phyloP scores from a whole-genome alignment of 257 asterid genomes.

The Thymus mandschuricus region DNA sequence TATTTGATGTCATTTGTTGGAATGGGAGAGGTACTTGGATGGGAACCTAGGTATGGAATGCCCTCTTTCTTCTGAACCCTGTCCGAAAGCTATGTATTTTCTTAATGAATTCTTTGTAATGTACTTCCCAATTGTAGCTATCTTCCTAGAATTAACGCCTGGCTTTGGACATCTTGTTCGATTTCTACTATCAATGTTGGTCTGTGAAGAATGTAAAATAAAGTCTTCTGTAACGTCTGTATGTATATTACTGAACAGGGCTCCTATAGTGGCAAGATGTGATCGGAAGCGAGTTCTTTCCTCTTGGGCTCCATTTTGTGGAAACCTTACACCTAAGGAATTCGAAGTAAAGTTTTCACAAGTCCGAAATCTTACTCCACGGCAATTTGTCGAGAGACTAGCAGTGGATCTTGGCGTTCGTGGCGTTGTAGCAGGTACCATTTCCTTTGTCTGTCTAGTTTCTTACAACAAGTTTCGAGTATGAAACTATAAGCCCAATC shows the following conservation, averaged over 20 bases:
- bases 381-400: constrained; percentile 81
- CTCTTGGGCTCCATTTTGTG: constrained; percentile 79
- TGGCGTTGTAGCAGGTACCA: constrained; percentile 93
- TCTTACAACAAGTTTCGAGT: constrained; percentile 10
- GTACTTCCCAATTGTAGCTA: constrained; percentile 1
- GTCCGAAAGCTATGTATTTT: neutral
- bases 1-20: constrained; percentile 85
- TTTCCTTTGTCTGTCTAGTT: constrained; percentile 14
- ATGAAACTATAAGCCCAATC: constrained; percentile 7
- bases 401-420: constrained; percentile 75
- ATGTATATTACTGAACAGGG: constrained; percentile 47
- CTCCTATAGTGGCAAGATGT: constrained; percentile 86
- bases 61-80: constrained; percentile 24
- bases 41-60: constrained; percentile 83
- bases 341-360: constrained; percentile 73
- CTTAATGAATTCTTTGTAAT: neutral
- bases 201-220: constrained; percentile 18
- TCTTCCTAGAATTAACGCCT: constrained; percentile 2
- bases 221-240: constrained; percentile 17
- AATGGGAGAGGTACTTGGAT: constrained; percentile 93
- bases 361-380: constrained; percentile 79
- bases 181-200: constrained; percentile 6
- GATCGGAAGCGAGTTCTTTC: constrained; percentile 87
- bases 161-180: neutral
- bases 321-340: constrained; percentile 66